Conservation (phyloP, 495 filamentous ascomycete species). For the Podospora sp. region DNA sequence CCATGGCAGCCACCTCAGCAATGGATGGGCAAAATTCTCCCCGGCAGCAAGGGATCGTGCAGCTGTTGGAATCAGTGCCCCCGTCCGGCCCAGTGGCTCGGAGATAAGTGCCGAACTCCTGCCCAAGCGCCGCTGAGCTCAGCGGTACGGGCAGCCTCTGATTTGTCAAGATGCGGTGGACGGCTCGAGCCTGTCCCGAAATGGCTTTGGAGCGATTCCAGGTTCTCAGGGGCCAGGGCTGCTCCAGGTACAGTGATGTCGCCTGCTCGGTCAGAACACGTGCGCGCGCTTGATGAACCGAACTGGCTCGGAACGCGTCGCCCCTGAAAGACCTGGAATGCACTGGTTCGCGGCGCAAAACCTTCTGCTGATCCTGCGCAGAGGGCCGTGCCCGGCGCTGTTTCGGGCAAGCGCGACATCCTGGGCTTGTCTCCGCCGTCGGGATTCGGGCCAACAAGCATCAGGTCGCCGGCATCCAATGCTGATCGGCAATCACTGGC, state of each 20-base stretch:
- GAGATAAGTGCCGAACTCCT: background rate
- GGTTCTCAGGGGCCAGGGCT: background rate
- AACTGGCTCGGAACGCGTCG: background rate
- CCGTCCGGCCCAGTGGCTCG: background rate
- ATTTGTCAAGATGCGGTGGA: background rate
- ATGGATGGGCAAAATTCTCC: background rate
- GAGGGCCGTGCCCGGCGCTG: background rate
- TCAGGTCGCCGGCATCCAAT: no score
- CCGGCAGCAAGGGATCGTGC: background rate
- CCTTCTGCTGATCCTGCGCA: background rate
- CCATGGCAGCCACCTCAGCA: background rate
- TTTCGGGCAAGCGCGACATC: no score
- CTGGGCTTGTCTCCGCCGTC: no score
- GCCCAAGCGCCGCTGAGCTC: background rate
- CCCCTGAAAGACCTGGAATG: background rate
- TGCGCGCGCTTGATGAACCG: background rate
- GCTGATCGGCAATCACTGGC: background rate
- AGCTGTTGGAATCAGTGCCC: background rate
- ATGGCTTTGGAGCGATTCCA: no score
- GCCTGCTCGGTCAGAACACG: background rate
- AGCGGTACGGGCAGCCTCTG: background rate
- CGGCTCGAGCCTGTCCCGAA: background rate
- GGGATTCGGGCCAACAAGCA: no score
- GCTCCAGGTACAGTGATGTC: background rate
- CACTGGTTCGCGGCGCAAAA: background rate